Evolutionary conservation across 805 yeast species (phyloP).

Genomic region (Lachancea meyersii): DNA sequence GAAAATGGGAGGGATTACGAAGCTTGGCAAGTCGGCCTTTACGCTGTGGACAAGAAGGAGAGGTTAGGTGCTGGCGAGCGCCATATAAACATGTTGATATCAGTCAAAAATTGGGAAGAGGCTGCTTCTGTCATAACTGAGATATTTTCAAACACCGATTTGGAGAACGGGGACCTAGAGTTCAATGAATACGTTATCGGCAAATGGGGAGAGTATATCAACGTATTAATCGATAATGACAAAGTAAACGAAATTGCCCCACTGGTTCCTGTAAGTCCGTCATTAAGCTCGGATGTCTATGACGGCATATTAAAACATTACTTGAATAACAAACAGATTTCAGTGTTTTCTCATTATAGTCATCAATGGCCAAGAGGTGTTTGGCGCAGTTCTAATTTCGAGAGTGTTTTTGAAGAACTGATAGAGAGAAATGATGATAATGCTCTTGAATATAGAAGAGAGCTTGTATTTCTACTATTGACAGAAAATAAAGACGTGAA

Average conservation of each 20-base stretch:
- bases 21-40: slow-evolving; percentile 76
- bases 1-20: slow-evolving; percentile 47
- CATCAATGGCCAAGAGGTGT: slow-evolving; percentile 52
- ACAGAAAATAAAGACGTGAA: slow-evolving; percentile 49
- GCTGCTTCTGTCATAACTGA: slow-evolving; percentile 46
- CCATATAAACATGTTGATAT: slow-evolving; percentile 36
- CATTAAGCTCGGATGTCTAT: slow-evolving; percentile 38
- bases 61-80: slow-evolving; percentile 56
- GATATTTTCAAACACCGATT: slow-evolving; percentile 31
- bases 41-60: slow-evolving; percentile 44
- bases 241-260: slow-evolving; percentile 44
- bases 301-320: slow-evolving; percentile 44
- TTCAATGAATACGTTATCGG: slow-evolving; percentile 24
- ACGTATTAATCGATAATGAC: slow-evolving; percentile 43
- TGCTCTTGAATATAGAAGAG: slow-evolving; percentile 33
- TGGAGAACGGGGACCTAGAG: slow-evolving; percentile 18
- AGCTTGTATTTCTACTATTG: slow-evolving; percentile 49
- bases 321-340: slow-evolving; percentile 33
- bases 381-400: slow-evolving; percentile 43
- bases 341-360: slow-evolving; percentile 39
- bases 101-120: slow-evolving; percentile 42
- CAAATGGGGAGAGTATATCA: slow-evolving; percentile 65
- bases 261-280: slow-evolving; percentile 47
- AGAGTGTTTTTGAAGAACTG: slow-evolving; percentile 41
- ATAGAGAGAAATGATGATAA: slow-evolving; percentile 33